Conservation (phyloP, 768 basidiomycete species). For the Lentinula aciculospora region DNA sequence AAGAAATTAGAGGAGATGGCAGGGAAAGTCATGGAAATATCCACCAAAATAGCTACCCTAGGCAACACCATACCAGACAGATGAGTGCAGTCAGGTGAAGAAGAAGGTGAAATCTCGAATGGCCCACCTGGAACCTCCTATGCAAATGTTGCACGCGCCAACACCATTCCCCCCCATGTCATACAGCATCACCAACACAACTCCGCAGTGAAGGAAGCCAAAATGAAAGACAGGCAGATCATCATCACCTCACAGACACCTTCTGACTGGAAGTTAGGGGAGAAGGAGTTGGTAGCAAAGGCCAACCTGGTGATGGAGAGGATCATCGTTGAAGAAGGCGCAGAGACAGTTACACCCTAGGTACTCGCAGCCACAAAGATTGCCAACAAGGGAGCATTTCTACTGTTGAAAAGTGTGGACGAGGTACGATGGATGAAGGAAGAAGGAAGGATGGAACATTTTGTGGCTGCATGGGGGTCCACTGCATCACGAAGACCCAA, state of each 20-base stretch:
- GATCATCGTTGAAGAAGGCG: background rate
- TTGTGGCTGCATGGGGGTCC: too few species aligned
- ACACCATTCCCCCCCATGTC: too few species aligned
- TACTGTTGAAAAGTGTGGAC: background rate
- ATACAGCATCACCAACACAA: too few species aligned
- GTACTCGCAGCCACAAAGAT: background rate
- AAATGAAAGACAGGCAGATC: too few species aligned
- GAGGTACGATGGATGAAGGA: background rate
- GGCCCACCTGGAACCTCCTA: background rate
- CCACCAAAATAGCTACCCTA: background rate
- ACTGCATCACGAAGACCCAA: too few species aligned
- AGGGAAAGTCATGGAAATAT: background rate
- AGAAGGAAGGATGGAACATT: background rate
- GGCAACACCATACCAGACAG: background rate
- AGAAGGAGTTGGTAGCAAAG: background rate
- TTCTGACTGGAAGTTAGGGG: background rate
- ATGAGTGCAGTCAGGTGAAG: background rate
- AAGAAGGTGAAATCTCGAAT: background rate
- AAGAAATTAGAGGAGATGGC: background rate
- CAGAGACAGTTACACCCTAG: background rate
- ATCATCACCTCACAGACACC: background rate
- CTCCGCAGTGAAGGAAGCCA: too few species aligned
- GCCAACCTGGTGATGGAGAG: background rate
- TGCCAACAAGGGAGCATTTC: background rate
- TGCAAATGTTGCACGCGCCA: too few species aligned